phyloP scores from a whole-genome alignment of 805 yeast species.

The Schwanniomyces yamadae region DNA sequence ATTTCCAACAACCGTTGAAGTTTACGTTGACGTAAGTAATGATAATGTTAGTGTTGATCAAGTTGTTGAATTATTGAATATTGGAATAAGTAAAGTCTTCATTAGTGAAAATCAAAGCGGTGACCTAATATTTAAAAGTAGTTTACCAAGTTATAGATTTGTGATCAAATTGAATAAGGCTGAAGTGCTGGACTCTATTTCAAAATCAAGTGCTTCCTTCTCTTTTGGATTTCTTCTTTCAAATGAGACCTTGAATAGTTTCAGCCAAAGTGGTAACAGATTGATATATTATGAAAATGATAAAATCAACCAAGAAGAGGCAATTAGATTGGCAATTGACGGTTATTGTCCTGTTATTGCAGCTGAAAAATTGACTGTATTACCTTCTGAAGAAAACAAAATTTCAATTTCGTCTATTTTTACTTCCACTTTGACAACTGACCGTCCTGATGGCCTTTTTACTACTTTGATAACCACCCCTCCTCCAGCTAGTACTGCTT shows the following conservation, averaged over 20 bases:
- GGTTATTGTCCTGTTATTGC: conserved; percentile 34
- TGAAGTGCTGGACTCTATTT: conserved; percentile 5
- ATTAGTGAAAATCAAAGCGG: conserved; percentile 28
- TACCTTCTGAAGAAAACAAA: conserved; percentile 14
- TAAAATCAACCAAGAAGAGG: conserved; percentile 18
- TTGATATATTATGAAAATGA: conserved; percentile 21
- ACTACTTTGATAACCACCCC: conserved; percentile 80
- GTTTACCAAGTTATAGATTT: conserved; percentile 53
- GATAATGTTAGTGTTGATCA: conserved; percentile 39
- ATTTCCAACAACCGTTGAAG: conserved; percentile 29
- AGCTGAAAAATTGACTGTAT: conserved; percentile 23
- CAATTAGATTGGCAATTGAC: conserved; percentile 23
- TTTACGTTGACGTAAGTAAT: conserved; percentile 30
- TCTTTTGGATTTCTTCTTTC: conserved; percentile 18
- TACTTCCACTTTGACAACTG: conserved; percentile 61
- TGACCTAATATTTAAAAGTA: conserved; percentile 36
- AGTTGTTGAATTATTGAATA: conserved; percentile 54
- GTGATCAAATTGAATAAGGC: conserved; percentile 24
- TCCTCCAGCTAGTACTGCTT: conserved; percentile 48
- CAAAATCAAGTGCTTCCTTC: conserved; percentile 20
- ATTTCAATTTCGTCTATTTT: conserved; percentile 46
- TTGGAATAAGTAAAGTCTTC: conserved; percentile 54
- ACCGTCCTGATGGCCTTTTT: conserved; percentile 81
- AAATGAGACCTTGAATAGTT: conserved; percentile 15
- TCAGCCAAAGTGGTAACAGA: conserved; percentile 28